phyloP scores from a whole-genome alignment of 2,329 filamentous ascomycete species.

The Colletotrichum tamarilloi region DNA sequence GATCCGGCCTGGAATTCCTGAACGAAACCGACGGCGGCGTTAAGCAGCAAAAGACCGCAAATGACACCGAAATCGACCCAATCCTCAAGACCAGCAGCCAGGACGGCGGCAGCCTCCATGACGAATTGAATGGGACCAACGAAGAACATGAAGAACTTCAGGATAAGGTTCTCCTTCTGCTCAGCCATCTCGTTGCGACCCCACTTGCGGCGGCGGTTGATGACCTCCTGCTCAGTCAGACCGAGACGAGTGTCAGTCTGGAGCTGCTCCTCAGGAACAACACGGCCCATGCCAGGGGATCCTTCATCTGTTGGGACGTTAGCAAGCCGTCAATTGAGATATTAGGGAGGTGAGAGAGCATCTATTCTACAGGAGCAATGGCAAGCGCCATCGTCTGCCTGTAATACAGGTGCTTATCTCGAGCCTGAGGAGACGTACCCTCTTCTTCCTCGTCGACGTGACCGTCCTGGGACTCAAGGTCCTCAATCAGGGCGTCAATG shows the following conservation, averaged over 20 bases:
- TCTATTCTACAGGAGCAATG: not conserved
- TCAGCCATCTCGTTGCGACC: constrained; percentile 90
- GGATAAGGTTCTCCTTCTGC: constrained; percentile 84
- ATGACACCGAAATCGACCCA: constrained; percentile 97
- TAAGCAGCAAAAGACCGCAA: constrained; percentile 83
- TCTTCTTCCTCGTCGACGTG: constrained; percentile 73
- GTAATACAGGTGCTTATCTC: not conserved
- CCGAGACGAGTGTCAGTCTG: constrained; percentile 80
- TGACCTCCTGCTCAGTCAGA: constrained; percentile 78
- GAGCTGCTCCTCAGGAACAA: constrained; percentile 79
- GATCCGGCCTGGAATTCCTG: constrained; percentile 92
- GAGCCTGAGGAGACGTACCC: constrained; percentile 45
- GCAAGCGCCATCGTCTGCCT: not conserved
- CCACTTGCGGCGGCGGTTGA: constrained; percentile 72
- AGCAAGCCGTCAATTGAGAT: not conserved
- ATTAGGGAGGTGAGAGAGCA: too few species aligned
- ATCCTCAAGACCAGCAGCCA: constrained; percentile 85
- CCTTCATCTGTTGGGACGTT: constrained; percentile 39
- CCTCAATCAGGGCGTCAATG: constrained; percentile 87
- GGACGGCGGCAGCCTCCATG: constrained; percentile 86
- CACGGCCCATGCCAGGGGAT: constrained; percentile 65
- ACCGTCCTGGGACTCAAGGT: constrained; percentile 85
- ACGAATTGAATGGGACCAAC: constrained; percentile 92
- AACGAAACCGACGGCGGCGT: constrained; percentile 86
- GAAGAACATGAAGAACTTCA: constrained; percentile 87